Evolutionary conservation across 78 protist species (phyloP).

Genomic region (Blattamonas nauphoetae): DNA sequence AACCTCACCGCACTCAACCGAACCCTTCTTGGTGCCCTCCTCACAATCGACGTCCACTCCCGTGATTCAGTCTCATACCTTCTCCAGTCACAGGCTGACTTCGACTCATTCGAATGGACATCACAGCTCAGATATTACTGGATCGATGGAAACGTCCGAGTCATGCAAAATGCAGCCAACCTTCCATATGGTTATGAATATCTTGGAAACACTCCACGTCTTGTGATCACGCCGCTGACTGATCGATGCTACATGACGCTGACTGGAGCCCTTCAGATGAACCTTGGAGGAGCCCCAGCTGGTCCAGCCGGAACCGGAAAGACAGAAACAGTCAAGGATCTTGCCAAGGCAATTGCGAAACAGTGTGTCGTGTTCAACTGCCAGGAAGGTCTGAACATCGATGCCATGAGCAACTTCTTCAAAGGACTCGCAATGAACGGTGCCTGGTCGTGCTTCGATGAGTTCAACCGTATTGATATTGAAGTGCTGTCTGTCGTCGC

Average conservation of each 20-base stretch:
- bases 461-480: slow-evolving; percentile 59
- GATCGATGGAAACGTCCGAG: slow-evolving; percentile 30
- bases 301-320: slow-evolving; percentile 59
- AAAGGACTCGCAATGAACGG: slow-evolving; percentile 56
- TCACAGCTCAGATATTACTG: slow-evolving; percentile 66
- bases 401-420: slow-evolving; percentile 48
- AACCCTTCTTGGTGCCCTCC: slow-evolving; percentile 46
- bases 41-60: slow-evolving; percentile 61
- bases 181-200: slow-evolving; percentile 67
- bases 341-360: slow-evolving; percentile 62
- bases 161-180: slow-evolving; percentile 28
- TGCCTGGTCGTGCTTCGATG: slow-evolving; percentile 61
- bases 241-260: slow-evolving; percentile 50
- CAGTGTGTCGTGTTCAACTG: slow-evolving; percentile 74
- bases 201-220: slow-evolving; percentile 63
- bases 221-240: slow-evolving; percentile 73
- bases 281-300: slow-evolving; percentile 64
- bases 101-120: slow-evolving; percentile 52
- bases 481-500: slow-evolving; percentile 59
- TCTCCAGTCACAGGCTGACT: background rate
- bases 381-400: slow-evolving; percentile 52
- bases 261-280: slow-evolving; percentile 55
- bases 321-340: slow-evolving; percentile 70
- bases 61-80: slow-evolving; percentile 52
- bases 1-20: slow-evolving; percentile 30